Percentiles rank a stretch among this genome's conserved stretches.
Conservation (phyloP, 1,139 yeast species). For the Pichiaceae sp. region DNA sequence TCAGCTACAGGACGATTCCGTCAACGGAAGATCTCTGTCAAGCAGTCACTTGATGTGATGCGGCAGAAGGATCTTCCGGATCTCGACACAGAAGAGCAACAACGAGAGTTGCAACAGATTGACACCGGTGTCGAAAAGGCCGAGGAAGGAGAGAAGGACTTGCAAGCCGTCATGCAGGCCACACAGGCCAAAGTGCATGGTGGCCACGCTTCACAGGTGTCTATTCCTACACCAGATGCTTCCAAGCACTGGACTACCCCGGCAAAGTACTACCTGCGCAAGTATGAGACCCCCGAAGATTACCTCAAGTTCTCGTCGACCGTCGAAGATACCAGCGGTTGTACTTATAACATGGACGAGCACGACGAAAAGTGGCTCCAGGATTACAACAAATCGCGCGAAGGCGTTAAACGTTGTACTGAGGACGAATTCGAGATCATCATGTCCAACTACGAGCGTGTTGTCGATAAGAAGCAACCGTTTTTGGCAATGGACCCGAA, state of each 20-base stretch:
- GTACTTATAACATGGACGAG: constrained; percentile 87
- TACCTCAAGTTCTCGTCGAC: constrained; percentile 90
- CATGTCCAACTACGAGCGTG: constrained; percentile 65
- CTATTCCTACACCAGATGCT: constrained; percentile 97
- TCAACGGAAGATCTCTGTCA: constrained; percentile 85
- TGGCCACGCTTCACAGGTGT: constrained; percentile 50
- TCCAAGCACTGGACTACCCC: constrained; percentile 78
- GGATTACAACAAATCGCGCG: constrained; percentile 30
- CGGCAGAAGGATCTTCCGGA: constrained; percentile 76
- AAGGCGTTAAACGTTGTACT: constrained; percentile 31
- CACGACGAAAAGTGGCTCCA: constrained; percentile 63
- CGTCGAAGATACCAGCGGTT: constrained; percentile 87
- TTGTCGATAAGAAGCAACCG: constrained; percentile 78
- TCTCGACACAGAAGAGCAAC: constrained; percentile 64
- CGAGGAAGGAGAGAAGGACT: constrained; percentile 95
- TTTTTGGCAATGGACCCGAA: constrained; percentile 79
- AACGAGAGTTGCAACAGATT: constrained; percentile 78
- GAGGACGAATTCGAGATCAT: constrained; percentile 85
- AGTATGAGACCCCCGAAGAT: constrained; percentile 63
- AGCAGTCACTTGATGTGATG: constrained; percentile 77
- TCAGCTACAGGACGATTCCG: constrained; percentile 56
- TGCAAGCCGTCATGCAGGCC: constrained; percentile 82
- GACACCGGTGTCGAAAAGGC: constrained; percentile 98
- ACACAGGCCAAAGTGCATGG: constrained; percentile 54
- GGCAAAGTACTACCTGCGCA: constrained; percentile 56